Conservation (phyloP, 2,329 filamentous ascomycete species). For the Pyrenochaeta sp. region DNA sequence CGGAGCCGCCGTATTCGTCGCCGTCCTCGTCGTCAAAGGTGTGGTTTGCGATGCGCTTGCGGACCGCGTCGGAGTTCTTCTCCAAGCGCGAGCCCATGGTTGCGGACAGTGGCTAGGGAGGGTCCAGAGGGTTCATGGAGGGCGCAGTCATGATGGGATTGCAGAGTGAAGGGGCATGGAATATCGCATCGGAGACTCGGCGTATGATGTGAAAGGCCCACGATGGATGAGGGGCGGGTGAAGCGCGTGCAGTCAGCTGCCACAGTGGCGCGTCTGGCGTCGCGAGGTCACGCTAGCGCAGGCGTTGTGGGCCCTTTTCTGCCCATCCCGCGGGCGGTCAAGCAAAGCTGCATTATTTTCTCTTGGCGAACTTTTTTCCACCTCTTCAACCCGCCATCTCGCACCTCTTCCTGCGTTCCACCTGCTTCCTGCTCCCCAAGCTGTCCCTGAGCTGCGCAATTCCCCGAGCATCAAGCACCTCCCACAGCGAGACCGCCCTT, state of each 20-base stretch:
- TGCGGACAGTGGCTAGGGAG: constrained; percentile 13
- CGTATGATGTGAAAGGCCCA: too few species aligned
- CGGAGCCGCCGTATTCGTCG: constrained; percentile 88
- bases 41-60: constrained; percentile 72
- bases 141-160: constrained; percentile 36
- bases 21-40: constrained; percentile 81
- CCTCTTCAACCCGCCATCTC: constrained; percentile 17
- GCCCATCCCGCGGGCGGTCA: constrained; percentile 34
- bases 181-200: too few species aligned
- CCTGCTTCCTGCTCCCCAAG: constrained; percentile 20
- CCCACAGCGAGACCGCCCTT: not conserved
- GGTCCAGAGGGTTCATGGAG: constrained; percentile 25
- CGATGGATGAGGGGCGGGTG: constrained; percentile 10
- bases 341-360: constrained; percentile 27
- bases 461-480: constrained; percentile 10
- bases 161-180: constrained; percentile 3
- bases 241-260: constrained; percentile 19
- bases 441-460: constrained; percentile 28
- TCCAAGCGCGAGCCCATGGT: constrained; percentile 69
- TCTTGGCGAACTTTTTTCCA: constrained; percentile 40
- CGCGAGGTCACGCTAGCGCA: constrained; percentile 16
- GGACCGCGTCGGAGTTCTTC: constrained; percentile 64
- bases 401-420: constrained; percentile 19
- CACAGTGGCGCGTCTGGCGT: constrained; percentile 21
- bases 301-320: constrained; percentile 13